Percentiles rank a stretch among this genome's conserved stretches.
Conservation (phyloP, 177 flowering plant genomes). For the Tripterygium wilfordii region DNA sequence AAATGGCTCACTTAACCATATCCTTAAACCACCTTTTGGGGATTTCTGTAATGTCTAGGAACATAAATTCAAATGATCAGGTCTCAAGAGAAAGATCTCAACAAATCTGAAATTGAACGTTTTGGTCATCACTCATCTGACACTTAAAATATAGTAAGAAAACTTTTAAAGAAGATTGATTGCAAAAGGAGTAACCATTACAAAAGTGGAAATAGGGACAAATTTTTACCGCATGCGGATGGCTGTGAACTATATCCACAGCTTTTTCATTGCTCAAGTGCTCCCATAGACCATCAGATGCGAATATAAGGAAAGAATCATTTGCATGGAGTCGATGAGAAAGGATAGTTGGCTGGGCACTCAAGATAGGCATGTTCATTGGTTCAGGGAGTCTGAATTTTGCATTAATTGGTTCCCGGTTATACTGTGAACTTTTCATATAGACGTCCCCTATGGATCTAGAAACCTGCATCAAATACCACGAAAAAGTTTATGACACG, state of each 20-base stretch:
- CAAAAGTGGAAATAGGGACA: neutral
- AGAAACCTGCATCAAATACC: constrained; percentile 61
- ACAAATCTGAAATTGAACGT: too few relatives aligned
- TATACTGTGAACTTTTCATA: constrained; percentile 61
- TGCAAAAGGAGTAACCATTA: neutral
- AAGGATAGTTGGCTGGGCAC: constrained; percentile 60
- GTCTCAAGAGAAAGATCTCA: too few relatives aligned
- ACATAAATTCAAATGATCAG: too few relatives aligned
- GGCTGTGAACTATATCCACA: constrained; percentile 67
- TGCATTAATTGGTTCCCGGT: constrained; percentile 51
- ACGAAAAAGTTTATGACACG: constrained; percentile 3
- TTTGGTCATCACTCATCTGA: too few relatives aligned
- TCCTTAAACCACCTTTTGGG: too few relatives aligned
- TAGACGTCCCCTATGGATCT: constrained; percentile 80
- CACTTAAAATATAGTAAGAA: too few relatives aligned
- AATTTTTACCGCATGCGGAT: constrained; percentile 58
- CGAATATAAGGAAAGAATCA: constrained; percentile 82
- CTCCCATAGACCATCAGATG: constrained; percentile 93
- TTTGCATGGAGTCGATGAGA: constrained; percentile 52
- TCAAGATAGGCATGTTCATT: constrained; percentile 56
- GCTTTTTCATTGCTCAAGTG: constrained; percentile 80
- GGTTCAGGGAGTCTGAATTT: constrained; percentile 77
- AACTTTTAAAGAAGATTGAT: too few relatives aligned
- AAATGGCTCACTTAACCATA: too few relatives aligned
- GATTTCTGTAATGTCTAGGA: too few relatives aligned